A percentile compares a stretch with the other conserved stretches of the same genome.
Conservation (phyloP, 192 early-diverging fungal genomes). For the Spinellus fusiger region DNA sequence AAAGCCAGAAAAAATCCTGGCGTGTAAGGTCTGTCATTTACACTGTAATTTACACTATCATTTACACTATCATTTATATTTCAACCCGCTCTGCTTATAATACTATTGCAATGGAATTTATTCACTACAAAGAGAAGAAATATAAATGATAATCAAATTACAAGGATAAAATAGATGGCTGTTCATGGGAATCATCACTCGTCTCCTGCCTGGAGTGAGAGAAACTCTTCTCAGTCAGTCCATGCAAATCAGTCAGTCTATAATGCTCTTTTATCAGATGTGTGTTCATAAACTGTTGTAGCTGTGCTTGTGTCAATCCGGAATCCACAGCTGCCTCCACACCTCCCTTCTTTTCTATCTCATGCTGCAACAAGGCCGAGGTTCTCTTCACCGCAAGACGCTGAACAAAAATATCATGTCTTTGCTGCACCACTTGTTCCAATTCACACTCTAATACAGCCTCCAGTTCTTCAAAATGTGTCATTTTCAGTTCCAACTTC, state of each 20-base stretch:
- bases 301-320: slow-evolving; percentile 15
- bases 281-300: slow-evolving; percentile 16
- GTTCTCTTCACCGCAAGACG: slow-evolving; percentile 53
- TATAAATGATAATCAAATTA: no score
- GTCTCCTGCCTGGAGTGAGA: not conserved
- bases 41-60: no score
- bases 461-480: slow-evolving; percentile 91
- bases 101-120: no score
- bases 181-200: not conserved
- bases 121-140: no score
- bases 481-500: slow-evolving; percentile 90
- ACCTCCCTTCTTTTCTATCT: slow-evolving; percentile 18
- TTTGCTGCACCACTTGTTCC: slow-evolving; percentile 67
- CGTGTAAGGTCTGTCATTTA: no score
- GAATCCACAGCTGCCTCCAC: slow-evolving; percentile 13
- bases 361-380: slow-evolving; percentile 35
- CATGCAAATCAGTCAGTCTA: not conserved
- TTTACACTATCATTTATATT: no score
- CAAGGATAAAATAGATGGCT: not conserved
- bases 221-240: not conserved
- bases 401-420: slow-evolving; percentile 54
- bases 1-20: no score
- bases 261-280: slow-evolving; percentile 18
- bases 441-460: slow-evolving; percentile 82
- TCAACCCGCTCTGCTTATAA: no score